Evolutionary conservation across 108 stramenopile genomes (phyloP), one percentile per base, ranked within the genome.

Genomic region (Fragilariopsis cylindrus): DNA sequence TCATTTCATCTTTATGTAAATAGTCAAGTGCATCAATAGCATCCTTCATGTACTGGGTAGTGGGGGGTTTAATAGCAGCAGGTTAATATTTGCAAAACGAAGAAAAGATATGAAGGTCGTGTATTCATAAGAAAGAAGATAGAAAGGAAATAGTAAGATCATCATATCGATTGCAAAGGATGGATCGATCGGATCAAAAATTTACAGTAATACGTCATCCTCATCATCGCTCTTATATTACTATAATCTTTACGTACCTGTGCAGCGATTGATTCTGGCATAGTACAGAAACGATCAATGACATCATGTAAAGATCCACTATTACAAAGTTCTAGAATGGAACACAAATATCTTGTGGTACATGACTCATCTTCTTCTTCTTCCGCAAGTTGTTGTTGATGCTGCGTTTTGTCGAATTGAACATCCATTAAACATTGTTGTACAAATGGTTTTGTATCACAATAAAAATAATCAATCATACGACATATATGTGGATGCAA

Each of bases 401-500:
- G 30, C 30, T 30, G 30, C 30, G 0, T 2, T 30, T 30, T n/a
- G n/a, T n/a, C 30, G 30, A 0, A 30, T 30, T 30, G 30, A 30
- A 30, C 30, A 30, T 30, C 30, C 30, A 30, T n/a, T n/a, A n/a
- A n/a, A n/a, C n/a, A n/a, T n/a, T n/a, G n/a, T n/a, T n/a, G n/a
- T n/a, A n/a, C n/a, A n/a, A 76, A 76, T 46, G 76, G 58, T n/a
- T 50, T 7, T 0, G 40, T 16, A 40, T 63, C 58, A 48, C 9
- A 21, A 40, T 49, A 76, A 40, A 76, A 76, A 42, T 76, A 76
- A 45, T 76, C 76, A 52, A 76, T 43, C 76, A 76, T 70, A 41
- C 53, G 30, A 42, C 68, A 68, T 12, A 63, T 70, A 30, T 69
- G 62, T 13, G 57, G 30, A 58, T 76, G 76, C 47, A 60, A n/a